These are phyloP conservation scores for Casuarina equisetifolia DNA, from an alignment of 306 rosid genomes.

Conservation along the genomic window DNA sequence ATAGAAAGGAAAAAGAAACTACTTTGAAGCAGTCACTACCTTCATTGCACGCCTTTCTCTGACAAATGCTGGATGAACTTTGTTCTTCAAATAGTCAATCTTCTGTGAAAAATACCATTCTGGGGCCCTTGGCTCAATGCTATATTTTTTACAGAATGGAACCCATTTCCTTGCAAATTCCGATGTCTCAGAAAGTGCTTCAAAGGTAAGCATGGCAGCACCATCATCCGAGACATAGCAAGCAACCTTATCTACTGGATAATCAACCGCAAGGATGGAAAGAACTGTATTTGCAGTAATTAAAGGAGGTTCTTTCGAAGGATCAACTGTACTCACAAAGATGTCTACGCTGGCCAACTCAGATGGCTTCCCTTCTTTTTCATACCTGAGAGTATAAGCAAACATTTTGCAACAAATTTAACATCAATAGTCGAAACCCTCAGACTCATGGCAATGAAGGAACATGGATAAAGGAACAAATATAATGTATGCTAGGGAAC, in stretches of 20 bases:
- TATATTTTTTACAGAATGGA: constrained; percentile 78
- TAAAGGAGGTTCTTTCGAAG: constrained; percentile 90
- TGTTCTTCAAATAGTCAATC: constrained; percentile 82
- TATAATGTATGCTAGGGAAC: no score
- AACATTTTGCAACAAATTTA: constrained; percentile 20
- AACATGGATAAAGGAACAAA: not conserved
- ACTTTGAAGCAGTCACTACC: constrained; percentile 41
- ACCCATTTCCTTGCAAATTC: constrained; percentile 94
- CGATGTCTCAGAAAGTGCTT: constrained; percentile 96
- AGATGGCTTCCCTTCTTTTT: constrained; percentile 93
- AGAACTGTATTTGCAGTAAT: constrained; percentile 95
- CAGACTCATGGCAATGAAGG: not conserved
- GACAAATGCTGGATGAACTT: constrained; percentile 90
- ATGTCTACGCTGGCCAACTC: constrained; percentile 68
- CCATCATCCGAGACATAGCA: constrained; percentile 99
- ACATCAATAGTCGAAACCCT: not conserved
- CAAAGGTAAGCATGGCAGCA: constrained; percentile 99
- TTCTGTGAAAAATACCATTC: constrained; percentile 91
- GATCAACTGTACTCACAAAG: constrained; percentile 98
- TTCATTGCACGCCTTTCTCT: constrained; percentile 97
- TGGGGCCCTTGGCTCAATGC: constrained; percentile 91
- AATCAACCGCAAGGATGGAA: constrained; percentile 90
- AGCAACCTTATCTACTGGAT: constrained; percentile 91
- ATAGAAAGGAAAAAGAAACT: not conserved
- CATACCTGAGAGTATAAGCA: constrained; percentile 66